Base-by-base conservation (phyloP, 129 eudicot genomes). In the Pseudognaphalium luteoalbum region DNA sequence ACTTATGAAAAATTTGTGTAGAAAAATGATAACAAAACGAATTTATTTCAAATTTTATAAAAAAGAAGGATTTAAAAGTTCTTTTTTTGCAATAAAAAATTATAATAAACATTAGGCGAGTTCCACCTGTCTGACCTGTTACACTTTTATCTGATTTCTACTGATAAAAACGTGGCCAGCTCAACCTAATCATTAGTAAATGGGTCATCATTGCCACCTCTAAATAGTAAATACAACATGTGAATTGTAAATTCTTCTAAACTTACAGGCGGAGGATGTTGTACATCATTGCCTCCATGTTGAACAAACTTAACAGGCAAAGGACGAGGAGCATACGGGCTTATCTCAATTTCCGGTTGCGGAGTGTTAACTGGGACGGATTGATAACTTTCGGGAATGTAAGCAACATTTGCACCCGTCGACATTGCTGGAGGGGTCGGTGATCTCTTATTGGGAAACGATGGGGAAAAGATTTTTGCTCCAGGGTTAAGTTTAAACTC, bases 401-500 rank as follows among this genome's bases (percentile, higher is more conserved):
- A 90, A 59, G 86, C 57, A 70, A 74, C 62, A 82, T 77, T 85
- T 66, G 91, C 42, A 59, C 77, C 83, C 29, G 75, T 51, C 25
- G 88, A 87, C 61, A 82, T 74, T 17, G 78, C 78, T 51, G 87
- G 90, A 82, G 89, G 85, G 35, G 94, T 79, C 19, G 77, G 81
- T 42, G 87, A 75, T 85, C 88, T 89, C 57, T 83, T 83, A 70
- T 83, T 84, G 39, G 80, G 73, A 82, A 73, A 63, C 6, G 96
- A 89, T 34, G 98, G 98, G 44, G 89, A 90, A 75, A 93, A 93
- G 19, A 68, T 74, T 71, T 93, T 88, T 67, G 98, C 98, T 71
- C 88, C 87, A 39, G 97, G 96, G 70, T 92, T 92, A 81, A 90
- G 96, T 85, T 90, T 92, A 62, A 81, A 90, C 73, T 87, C 96